Conservation (phyloP, 2,329 filamentous ascomycete species). For the Elsinoe necatrix region DNA sequence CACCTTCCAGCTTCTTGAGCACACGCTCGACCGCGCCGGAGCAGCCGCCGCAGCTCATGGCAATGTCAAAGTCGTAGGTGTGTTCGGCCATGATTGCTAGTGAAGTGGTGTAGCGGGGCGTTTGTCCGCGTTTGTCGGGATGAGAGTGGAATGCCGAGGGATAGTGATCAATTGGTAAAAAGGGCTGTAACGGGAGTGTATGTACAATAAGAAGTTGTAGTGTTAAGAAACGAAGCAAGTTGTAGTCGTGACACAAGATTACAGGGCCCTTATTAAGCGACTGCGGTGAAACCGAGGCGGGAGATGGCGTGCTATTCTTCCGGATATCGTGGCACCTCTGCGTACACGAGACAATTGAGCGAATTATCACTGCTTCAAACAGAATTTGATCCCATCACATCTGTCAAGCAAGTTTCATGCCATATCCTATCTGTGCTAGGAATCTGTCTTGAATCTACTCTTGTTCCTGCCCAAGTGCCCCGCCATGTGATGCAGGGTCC, state of each 20-base stretch:
- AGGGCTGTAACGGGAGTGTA: background rate
- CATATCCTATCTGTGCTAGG: background rate
- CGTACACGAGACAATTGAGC: constrained; percentile 3
- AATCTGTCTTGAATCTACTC: background rate
- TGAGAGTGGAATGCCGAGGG: background rate
- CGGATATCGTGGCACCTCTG: background rate
- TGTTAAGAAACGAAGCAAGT: background rate
- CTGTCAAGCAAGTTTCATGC: background rate
- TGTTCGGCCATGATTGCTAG: constrained; percentile 60
- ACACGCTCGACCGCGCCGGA: constrained; percentile 88
- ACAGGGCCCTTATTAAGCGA: constrained; percentile 13
- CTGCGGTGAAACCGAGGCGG: constrained; percentile 9
- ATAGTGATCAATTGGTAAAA: background rate
- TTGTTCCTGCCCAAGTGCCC: constrained; percentile 3
- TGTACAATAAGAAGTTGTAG: background rate
- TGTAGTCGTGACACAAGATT: constrained; percentile 9
- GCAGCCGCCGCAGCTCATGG: constrained; percentile 94
- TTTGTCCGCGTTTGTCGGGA: background rate
- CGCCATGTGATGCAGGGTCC: constrained; percentile 5
- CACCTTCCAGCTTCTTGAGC: constrained; percentile 84
- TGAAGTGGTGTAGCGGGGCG: constrained; percentile 5
- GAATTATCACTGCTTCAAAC: background rate
- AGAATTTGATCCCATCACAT: background rate
- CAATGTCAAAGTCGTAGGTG: constrained; percentile 90
- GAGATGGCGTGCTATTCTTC: constrained; percentile 12